Evolutionary conservation across 2,329 filamentous ascomycete genomes (phyloP), one percentile per base, ranked within the genome.

Genomic region (Colletotrichum falcatum): DNA sequence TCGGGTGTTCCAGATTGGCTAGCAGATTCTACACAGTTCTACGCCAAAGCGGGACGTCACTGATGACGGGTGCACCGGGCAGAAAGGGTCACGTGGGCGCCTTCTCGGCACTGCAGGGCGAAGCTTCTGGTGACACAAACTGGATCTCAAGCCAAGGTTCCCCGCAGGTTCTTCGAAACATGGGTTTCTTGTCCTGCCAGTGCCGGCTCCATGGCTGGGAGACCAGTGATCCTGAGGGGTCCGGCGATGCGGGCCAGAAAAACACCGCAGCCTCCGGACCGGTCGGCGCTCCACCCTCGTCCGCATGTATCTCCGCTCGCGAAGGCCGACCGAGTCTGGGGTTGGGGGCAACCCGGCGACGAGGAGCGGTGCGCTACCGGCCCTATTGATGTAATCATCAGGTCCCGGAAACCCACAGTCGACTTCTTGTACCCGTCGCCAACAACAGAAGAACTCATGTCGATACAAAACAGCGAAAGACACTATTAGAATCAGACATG

Each of bases 81-180:
- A 16, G 37, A 16, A 20, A 14, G 3, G 64, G 58, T 70, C 68
- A 70, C 68, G 68, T 70, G 68, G 68, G 20, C 39, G 14, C 7
- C 26, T 70, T 62, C 68, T 68, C 68, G 64, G 64, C 68, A 67
- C 66, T 37, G 30, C 37, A 42, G 49, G 26, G 44, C 64, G 64
- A 70, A 68, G 58, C 64, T 70, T 68, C 68, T 67, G 58, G 58
- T 28, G 44, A 48, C 44, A 60, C 28, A 30, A 23, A 58, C 20
- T 53, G 35, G 46, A 60, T 54, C 12, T 58, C 51, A 66, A 58
- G 35, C 42, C 59, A 54, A 7, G 23, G 7, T 9, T 23, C 26
- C 33, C 35, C 46, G 33, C 44, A n/a, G 33, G 9, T 51, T 54
- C 48, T 39, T 42, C 35, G 30, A 26, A 12, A 33, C 6, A 14